Percentiles rank a stretch among this genome's conserved stretches.
Conservation (phyloP, 495 filamentous ascomycete genomes). For the Penicillium silybi region DNA sequence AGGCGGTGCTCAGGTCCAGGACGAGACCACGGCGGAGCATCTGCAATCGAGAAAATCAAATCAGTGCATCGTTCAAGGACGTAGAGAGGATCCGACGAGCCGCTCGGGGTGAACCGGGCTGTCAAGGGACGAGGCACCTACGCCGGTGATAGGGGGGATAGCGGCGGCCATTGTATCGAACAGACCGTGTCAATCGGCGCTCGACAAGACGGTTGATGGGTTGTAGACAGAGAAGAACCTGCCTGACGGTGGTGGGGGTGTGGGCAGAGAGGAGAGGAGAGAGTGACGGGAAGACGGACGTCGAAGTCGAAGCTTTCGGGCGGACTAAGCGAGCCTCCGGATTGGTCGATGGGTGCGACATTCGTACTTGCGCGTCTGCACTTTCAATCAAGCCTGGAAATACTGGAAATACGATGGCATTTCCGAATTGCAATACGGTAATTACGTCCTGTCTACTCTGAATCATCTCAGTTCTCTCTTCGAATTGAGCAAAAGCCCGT, state of each 20-base stretch:
- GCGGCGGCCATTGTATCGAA: conserved; percentile 41
- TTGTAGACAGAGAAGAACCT: conserved; percentile 18
- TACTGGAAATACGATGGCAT: not conserved
- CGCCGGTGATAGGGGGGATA: conserved; percentile 48
- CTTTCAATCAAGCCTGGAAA: not conserved
- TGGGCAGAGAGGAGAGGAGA: conserved; percentile 26
- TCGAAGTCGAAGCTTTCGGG: conserved; percentile 43
- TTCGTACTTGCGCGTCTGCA: not conserved
- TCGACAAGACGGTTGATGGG: conserved; percentile 2
- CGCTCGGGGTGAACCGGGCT: conserved; percentile 23
- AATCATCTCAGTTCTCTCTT: not conserved
- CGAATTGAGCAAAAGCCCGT: not conserved
- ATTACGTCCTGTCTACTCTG: too few species aligned
- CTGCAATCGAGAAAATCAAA: conserved; percentile 29
- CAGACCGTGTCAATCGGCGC: conserved; percentile 19
- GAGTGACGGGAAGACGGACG: conserved; percentile 27
- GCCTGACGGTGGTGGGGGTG: conserved; percentile 21
- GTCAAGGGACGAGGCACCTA: conserved; percentile 31
- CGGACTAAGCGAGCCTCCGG: conserved; percentile 39
- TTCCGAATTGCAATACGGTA: too few species aligned
- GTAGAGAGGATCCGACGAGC: conserved; percentile 6
- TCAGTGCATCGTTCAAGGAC: conserved; percentile 5
- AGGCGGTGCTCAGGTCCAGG: conserved; percentile 71
- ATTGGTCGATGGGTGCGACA: conserved; percentile 22
- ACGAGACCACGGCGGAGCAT: conserved; percentile 72